A percentile compares a stretch with the other conserved stretches of the same genome.
Conservation (phyloP, 176 grass and related monocot species). For the Triticum urartu region DNA sequence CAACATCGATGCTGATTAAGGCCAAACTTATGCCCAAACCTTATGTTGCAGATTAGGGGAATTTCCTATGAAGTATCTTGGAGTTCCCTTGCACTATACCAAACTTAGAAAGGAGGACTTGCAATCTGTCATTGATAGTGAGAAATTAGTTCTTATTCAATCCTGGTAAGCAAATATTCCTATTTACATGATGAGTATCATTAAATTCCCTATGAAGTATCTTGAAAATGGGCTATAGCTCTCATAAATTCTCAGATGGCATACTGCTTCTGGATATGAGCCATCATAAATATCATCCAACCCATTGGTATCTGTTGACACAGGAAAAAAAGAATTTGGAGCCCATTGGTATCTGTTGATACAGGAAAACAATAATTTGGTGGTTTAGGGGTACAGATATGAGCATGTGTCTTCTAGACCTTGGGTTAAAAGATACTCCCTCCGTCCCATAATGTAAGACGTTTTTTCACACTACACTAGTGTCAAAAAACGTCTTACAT, state of each 20-base stretch:
- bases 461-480: too few relatives aligned
- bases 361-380: not conserved
- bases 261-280: not conserved
- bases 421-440: not conserved
- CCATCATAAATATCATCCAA: not conserved
- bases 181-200: not conserved
- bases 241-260: not conserved
- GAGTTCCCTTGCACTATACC: not conserved
- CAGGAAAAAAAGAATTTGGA: not conserved
- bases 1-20: not conserved
- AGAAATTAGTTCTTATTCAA: not conserved
- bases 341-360: too few relatives aligned
- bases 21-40: not conserved
- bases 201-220: not conserved
- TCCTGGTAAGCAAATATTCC: not conserved
- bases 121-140: not conserved
- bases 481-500: too few relatives aligned
- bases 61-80: not conserved
- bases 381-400: not conserved
- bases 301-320: not conserved
- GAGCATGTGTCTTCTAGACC: not conserved
- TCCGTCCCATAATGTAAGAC: too few relatives aligned
- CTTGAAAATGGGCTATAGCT: not conserved
- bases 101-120: not conserved
- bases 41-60: not conserved